Conservation (phyloP, 1,284 basidiomycete species). For the Ganoderma lucidum region DNA sequence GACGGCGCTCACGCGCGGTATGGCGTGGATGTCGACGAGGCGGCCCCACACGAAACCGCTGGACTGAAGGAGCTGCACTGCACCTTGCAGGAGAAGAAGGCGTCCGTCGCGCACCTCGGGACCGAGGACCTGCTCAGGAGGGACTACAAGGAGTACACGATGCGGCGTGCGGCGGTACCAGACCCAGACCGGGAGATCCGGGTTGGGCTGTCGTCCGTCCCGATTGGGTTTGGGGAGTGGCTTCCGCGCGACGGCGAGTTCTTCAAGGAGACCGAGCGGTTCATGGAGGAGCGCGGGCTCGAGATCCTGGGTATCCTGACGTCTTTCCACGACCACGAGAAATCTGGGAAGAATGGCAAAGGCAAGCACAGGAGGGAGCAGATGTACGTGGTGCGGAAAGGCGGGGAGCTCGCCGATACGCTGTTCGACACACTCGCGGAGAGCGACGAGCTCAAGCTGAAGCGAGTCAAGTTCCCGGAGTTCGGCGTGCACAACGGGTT, state of each 20-base stretch:
- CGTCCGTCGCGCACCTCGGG: slow-evolving; percentile 71
- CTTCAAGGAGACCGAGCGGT: slow-evolving; percentile 58
- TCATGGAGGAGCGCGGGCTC: slow-evolving; percentile 72
- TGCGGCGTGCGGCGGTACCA: slow-evolving; percentile 51
- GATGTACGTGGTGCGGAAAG: slow-evolving; percentile 62
- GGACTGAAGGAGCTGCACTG: slow-evolving; percentile 57
- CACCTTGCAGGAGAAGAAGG: slow-evolving; percentile 69
- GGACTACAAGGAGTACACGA: slow-evolving; percentile 91
- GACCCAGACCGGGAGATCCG: slow-evolving; percentile 47
- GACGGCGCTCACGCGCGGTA: not conserved
- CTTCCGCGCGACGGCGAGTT: slow-evolving; percentile 50
- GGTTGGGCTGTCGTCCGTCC: slow-evolving; percentile 84
- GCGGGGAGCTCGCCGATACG: slow-evolving; percentile 45
- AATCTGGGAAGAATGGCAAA: slow-evolving; percentile 54
- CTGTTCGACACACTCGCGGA: slow-evolving; percentile 68
- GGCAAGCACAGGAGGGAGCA: slow-evolving; percentile 76
- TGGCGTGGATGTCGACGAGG: not conserved
- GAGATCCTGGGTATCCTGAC: slow-evolving; percentile 83
- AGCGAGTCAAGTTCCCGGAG: slow-evolving; percentile 50
- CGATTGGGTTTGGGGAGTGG: slow-evolving; percentile 68
- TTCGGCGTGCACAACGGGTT: slow-evolving; percentile 40
- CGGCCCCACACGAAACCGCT: slow-evolving; percentile 42
- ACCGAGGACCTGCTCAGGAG: slow-evolving; percentile 84
- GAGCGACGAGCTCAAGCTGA: slow-evolving; percentile 57
- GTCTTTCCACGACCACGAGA: slow-evolving; percentile 56